phyloP scores from a whole-genome alignment of 441 rosid species.

The Euphorbia schlechtendalii region DNA sequence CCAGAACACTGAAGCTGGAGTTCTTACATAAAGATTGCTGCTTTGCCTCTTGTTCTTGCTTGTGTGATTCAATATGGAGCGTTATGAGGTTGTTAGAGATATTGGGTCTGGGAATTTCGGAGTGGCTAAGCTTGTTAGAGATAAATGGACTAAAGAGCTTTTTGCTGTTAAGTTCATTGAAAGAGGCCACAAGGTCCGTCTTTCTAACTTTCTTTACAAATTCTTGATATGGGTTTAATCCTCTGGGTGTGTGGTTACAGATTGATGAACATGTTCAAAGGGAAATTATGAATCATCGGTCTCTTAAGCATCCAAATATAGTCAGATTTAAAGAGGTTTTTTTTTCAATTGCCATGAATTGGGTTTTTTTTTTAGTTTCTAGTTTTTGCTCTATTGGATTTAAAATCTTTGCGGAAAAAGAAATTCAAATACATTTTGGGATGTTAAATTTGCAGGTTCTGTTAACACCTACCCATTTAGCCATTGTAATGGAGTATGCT shows the following conservation, averaged over 20 bases:
- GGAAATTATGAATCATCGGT: conserved; percentile 56
- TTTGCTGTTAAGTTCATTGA: conserved; percentile 59
- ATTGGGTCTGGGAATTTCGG: conserved; percentile 65
- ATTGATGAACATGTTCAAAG: conserved; percentile 50
- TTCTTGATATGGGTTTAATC: no score
- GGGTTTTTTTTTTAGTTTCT: no score
- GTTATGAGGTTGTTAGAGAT: conserved; percentile 47
- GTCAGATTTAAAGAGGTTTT: conserved; percentile 52
- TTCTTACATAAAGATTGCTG: not conserved
- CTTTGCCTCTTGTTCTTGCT: not conserved
- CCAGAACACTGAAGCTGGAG: not conserved
- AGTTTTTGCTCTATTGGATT: not conserved
- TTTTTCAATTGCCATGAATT: not conserved
- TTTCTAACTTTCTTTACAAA: not conserved
- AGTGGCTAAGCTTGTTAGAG: conserved; percentile 50
- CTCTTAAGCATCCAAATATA: conserved; percentile 55
- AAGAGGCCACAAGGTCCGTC: conserved; percentile 46
- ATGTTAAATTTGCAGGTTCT: conserved; percentile 36
- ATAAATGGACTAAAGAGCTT: conserved; percentile 38
- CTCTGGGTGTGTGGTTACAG: conserved; percentile 38
- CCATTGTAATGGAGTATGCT: conserved; percentile 72
- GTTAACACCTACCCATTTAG: conserved; percentile 58
- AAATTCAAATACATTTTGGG: not conserved
- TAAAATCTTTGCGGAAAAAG: not conserved
- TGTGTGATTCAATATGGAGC: conserved; percentile 32